Percentiles rank a stretch among this genome's conserved stretches.
These are phyloP conservation scores for Tilletia walkeri DNA, from an alignment of 1,284 basidiomycete genomes.

Conservation along the genomic window DNA sequence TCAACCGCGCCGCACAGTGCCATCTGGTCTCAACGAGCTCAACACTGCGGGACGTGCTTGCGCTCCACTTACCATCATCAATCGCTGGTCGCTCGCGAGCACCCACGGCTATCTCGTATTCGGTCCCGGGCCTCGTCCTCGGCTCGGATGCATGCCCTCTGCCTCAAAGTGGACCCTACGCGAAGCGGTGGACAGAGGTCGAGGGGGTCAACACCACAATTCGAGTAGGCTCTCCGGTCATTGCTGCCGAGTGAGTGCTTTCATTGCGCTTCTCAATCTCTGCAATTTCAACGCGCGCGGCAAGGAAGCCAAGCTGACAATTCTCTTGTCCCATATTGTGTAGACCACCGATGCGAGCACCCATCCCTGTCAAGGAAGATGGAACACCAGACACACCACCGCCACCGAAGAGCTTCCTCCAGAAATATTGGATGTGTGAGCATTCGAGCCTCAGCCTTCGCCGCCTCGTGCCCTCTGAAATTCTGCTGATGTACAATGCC, in stretches of 20 bases:
- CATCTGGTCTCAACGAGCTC: not conserved
- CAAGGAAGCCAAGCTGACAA: not conserved
- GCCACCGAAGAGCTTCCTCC: constrained; percentile 34
- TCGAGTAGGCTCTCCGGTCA: not conserved
- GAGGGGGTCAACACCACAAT: not conserved
- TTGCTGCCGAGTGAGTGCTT: constrained; percentile 14
- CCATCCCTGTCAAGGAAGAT: constrained; percentile 30
- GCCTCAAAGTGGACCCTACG: not conserved
- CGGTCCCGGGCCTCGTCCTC: constrained; percentile 12
- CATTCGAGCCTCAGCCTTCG: not conserved
- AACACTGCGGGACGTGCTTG: not conserved
- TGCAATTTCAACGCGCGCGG: not conserved
- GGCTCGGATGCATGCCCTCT: constrained; percentile 6
- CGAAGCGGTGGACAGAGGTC: constrained; percentile 3
- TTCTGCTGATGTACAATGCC: not conserved
- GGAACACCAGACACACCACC: constrained; percentile 25
- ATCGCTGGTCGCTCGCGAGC: not conserved
- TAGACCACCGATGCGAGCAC: constrained; percentile 4
- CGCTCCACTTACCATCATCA: not conserved
- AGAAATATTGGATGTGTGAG: constrained; percentile 43
- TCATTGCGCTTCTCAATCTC: not conserved
- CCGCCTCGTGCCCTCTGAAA: not conserved
- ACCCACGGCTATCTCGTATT: constrained; percentile 4
- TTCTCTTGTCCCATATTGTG: not conserved
- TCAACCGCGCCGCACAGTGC: not conserved